These are phyloP conservation scores for Xerocomus potaroensis DNA, from an alignment of 768 basidiomycete species.

Conservation along the genomic window DNA sequence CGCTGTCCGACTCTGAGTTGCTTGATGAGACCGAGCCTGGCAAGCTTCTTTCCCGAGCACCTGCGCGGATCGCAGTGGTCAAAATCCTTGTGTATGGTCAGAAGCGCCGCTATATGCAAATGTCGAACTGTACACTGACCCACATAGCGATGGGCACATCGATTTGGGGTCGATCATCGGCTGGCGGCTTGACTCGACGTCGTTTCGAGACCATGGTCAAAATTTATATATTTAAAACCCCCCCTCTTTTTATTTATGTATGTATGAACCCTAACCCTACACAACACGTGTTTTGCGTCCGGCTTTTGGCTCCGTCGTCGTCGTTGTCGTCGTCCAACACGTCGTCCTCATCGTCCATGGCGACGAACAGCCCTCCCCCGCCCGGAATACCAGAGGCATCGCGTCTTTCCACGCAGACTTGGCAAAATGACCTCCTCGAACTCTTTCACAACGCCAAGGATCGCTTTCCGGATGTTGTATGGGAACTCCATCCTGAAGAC, in stretches of 20 bases:
- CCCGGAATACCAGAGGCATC: conserved; percentile 51
- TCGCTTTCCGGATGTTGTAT: conserved; percentile 95
- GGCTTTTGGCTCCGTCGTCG: conserved; percentile 13
- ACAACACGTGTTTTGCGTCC: conserved; percentile 28
- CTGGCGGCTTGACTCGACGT: too few species aligned
- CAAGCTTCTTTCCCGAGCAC: conserved; percentile 87
- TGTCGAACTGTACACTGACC: conserved; percentile 49
- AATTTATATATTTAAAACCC: not conserved
- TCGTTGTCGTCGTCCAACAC: conserved; percentile 23
- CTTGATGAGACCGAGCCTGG: conserved; percentile 78
- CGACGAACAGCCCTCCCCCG: conserved; percentile 26
- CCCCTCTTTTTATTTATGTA: too few species aligned
- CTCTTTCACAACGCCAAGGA: conserved; percentile 85
- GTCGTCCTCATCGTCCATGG: conserved; percentile 25
- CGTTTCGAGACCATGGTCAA: not conserved
- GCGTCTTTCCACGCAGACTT: conserved; percentile 59
- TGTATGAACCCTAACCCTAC: conserved; percentile 25
- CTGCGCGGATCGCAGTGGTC: conserved; percentile 93
- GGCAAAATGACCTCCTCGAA: conserved; percentile 76
- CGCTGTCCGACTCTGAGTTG: conserved; percentile 79
- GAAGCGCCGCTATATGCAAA: too few species aligned
- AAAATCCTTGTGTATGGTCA: conserved; percentile 64
- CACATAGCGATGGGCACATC: conserved; percentile 93
- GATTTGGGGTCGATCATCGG: conserved; percentile 28
- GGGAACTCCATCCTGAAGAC: conserved; percentile 64